Conservation (phyloP, 306 rosid genomes). For the Erythrophleum fordii region DNA sequence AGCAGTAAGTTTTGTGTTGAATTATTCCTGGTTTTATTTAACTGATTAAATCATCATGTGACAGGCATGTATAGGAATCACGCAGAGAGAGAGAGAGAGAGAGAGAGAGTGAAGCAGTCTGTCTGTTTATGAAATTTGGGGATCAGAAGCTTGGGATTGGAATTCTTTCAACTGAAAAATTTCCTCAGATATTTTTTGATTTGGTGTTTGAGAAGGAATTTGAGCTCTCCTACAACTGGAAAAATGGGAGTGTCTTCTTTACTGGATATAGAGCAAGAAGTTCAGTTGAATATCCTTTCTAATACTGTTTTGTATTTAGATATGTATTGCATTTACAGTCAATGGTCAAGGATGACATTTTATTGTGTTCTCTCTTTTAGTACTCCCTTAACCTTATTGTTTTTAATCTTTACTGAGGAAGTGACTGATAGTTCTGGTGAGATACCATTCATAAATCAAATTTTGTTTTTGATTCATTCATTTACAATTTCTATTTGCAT, state of each 20-base stretch:
- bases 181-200: conserved; percentile 65
- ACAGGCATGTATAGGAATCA: conserved; percentile 70
- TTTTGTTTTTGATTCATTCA: conserved; percentile 12
- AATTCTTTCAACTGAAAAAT: conserved; percentile 58
- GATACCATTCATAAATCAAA: conserved; percentile 35
- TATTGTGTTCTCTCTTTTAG: neutral
- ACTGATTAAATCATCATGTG: conserved; percentile 7
- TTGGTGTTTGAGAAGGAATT: conserved; percentile 64
- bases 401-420: conserved; percentile 32
- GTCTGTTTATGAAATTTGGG: conserved; percentile 52
- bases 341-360: neutral
- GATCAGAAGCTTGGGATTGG: conserved; percentile 65
- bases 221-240: conserved; percentile 72
- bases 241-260: conserved; percentile 72
- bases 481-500: neutral
- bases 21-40: conserved; percentile 7
- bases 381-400: conserved; percentile 50
- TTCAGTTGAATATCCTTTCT: conserved; percentile 55
- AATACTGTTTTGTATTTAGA: conserved; percentile 26
- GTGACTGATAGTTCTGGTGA: conserved; percentile 46
- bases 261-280: conserved; percentile 47
- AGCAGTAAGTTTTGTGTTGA: neutral
- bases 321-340: conserved; percentile 15
- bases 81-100: conserved; percentile 57
- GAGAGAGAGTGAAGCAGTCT: conserved; percentile 57